phyloP scores from a whole-genome alignment of 2,329 filamentous ascomycete species.

The Aspergillus sojae region DNA sequence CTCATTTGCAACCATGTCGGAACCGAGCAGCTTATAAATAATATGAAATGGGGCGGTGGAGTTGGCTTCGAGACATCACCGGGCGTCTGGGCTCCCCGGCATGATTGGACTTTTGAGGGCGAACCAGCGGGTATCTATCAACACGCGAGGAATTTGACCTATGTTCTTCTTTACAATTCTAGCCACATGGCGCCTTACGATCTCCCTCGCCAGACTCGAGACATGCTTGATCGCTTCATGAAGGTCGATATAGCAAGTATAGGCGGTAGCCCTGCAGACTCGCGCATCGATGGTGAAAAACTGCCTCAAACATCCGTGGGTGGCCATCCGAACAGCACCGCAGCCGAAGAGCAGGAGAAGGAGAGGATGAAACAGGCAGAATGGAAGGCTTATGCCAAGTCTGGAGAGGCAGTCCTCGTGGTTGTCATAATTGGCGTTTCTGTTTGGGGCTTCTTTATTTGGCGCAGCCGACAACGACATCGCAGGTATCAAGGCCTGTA shows the following conservation, averaged over 20 bases:
- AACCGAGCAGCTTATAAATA: slow-evolving; percentile 86
- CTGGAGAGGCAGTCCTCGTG: slow-evolving; percentile 80
- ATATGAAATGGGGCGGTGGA: slow-evolving; percentile 87
- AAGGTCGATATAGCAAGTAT: slow-evolving; percentile 87
- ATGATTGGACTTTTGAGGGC: slow-evolving; percentile 91
- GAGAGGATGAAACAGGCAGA: slow-evolving; percentile 80
- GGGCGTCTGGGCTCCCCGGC: slow-evolving; percentile 87
- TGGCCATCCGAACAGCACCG: slow-evolving; percentile 69
- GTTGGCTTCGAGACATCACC: slow-evolving; percentile 87
- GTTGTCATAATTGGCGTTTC: slow-evolving; percentile 74
- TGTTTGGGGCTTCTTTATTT: slow-evolving; percentile 73
- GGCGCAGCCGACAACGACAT: slow-evolving; percentile 56
- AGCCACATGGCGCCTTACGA: slow-evolving; percentile 99
- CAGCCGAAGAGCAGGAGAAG: slow-evolving; percentile 67
- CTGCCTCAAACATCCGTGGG: slow-evolving; percentile 76
- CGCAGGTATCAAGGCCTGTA: slow-evolving; percentile 48
- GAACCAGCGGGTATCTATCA: slow-evolving; percentile 90
- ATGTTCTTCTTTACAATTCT: slow-evolving; percentile 91
- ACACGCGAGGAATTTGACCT: slow-evolving; percentile 90
- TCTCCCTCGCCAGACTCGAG: slow-evolving; percentile 78
- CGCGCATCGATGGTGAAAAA: slow-evolving; percentile 82
- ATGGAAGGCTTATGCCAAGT: slow-evolving; percentile 86
- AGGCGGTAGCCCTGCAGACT: slow-evolving; percentile 77
- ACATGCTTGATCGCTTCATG: slow-evolving; percentile 98
- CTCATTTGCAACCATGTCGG: slow-evolving; percentile 97